Conservation (phyloP, 2,329 filamentous ascomycete species). For the Pseudogymnoascus sp. region DNA sequence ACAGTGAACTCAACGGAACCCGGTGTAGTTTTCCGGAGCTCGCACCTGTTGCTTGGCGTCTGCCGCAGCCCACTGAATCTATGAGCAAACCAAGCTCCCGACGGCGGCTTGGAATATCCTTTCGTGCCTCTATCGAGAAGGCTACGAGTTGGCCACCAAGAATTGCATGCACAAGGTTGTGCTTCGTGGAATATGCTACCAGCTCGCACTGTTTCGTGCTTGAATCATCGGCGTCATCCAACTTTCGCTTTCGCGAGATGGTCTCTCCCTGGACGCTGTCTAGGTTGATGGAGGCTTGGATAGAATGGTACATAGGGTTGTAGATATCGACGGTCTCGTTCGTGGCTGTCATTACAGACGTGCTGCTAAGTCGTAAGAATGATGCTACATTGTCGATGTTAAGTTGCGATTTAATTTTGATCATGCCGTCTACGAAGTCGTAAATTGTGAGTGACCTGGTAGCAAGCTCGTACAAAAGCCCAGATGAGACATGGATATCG, state of each 20-base stretch:
- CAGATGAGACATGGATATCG: slow-evolving; percentile 53
- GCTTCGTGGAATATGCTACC: slow-evolving; percentile 54
- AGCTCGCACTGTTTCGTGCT: slow-evolving; percentile 34
- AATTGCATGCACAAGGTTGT: slow-evolving; percentile 58
- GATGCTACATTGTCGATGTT: slow-evolving; percentile 45
- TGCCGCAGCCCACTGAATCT: slow-evolving; percentile 62
- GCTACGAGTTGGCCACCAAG: slow-evolving; percentile 56
- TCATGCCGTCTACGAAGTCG: slow-evolving; percentile 53
- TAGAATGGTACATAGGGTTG: slow-evolving; percentile 57
- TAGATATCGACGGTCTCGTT: slow-evolving; percentile 49
- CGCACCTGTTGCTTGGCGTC: slow-evolving; percentile 29
- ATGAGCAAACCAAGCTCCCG: slow-evolving; percentile 56
- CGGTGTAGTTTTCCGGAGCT: slow-evolving; percentile 29
- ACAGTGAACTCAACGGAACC: slow-evolving; percentile 12
- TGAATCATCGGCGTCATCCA: slow-evolving; percentile 13
- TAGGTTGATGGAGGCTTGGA: slow-evolving; percentile 35
- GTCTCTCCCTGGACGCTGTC: slow-evolving; percentile 12
- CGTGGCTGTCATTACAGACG: slow-evolving; percentile 56
- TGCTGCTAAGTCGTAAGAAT: slow-evolving; percentile 58
- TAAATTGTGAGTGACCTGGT: slow-evolving; percentile 49
- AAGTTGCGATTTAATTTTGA: slow-evolving; percentile 49
- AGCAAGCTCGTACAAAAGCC: slow-evolving; percentile 52
- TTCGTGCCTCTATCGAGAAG: slow-evolving; percentile 58
- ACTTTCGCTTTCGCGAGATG: slow-evolving; percentile 24
- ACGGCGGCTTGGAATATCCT: slow-evolving; percentile 45